A percentile compares a stretch with the other conserved stretches of the same genome.
These are phyloP conservation scores for Cytospora piceicola DNA, from an alignment of 2,329 filamentous ascomycete species.

Conservation along the genomic window DNA sequence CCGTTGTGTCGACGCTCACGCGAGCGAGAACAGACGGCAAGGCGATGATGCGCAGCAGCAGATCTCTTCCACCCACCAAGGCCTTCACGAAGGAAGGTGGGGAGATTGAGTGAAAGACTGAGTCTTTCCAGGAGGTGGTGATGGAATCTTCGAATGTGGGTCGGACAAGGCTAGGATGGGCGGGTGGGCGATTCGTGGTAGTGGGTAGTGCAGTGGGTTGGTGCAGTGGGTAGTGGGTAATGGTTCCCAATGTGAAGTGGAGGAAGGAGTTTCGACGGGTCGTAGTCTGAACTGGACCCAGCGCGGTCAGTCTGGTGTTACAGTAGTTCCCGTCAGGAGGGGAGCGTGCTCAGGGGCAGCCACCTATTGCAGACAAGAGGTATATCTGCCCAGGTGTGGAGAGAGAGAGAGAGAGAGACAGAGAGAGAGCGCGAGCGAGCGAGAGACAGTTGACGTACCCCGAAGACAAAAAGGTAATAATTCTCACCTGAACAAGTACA, in stretches of 20 bases:
- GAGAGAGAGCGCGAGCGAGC: no score
- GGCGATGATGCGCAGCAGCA: not conserved
- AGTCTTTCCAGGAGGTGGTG: slow-evolving; percentile 15
- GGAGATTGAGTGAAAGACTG: slow-evolving; percentile 13
- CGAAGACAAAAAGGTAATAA: no score
- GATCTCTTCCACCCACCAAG: slow-evolving; percentile 8
- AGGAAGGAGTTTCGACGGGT: not conserved
- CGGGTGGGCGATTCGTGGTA: slow-evolving; percentile 7
- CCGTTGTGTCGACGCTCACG: slow-evolving; percentile 17
- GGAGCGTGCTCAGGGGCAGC: slow-evolving; percentile 1
- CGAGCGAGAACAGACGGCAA: not conserved
- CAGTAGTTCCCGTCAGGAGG: not conserved
- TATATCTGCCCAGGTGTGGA: no score
- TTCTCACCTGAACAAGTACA: no score
- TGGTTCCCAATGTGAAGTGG: slow-evolving; percentile 5
- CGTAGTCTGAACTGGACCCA: not conserved
- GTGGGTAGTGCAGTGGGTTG: slow-evolving; percentile 16
- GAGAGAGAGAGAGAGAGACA: no score
- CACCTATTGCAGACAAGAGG: no score
- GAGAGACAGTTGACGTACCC: no score
- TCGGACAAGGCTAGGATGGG: slow-evolving; percentile 18
- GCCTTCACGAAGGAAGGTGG: slow-evolving; percentile 27
- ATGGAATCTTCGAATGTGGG: slow-evolving; percentile 31
- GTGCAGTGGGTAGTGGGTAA: slow-evolving; percentile 19
- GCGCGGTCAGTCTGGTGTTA: slow-evolving; percentile 4